Evolutionary conservation across 805 yeast species (phyloP).

Genomic region (Ogataea neopini): DNA sequence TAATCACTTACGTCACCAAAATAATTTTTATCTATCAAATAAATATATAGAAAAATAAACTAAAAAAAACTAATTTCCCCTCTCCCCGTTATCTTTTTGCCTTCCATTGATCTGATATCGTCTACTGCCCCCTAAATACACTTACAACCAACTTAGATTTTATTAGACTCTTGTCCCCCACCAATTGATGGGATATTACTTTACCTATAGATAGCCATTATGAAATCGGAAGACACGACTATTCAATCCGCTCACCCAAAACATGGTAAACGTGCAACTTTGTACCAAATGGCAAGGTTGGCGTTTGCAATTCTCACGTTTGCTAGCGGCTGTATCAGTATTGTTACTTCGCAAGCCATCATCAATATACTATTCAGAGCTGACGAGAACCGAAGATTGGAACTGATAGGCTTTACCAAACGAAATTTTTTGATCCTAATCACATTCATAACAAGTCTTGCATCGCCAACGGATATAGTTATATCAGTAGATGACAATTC

Average conservation of each 20-base stretch:
- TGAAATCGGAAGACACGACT: neutral
- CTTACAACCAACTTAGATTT: neutral
- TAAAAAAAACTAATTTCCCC: neutral
- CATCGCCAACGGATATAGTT: conserved; percentile 53
- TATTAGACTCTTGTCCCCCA: neutral
- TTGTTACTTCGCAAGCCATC: conserved; percentile 47
- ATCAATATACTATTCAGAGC: conserved; percentile 36
- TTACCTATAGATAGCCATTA: too few species aligned
- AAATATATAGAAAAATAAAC: neutral
- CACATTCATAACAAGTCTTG: conserved; percentile 48
- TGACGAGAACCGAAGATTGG: conserved; percentile 40
- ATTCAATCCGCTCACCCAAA: neutral
- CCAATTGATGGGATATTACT: too few species aligned
- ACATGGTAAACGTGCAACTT: conserved; percentile 19
- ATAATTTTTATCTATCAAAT: too few species aligned
- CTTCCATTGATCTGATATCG: neutral
- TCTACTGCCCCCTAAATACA: neutral
- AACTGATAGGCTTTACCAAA: conserved; percentile 55
- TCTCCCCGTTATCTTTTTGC: neutral
- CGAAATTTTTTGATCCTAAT: conserved; percentile 56
- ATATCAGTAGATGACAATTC: conserved; percentile 41
- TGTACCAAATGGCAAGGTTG: conserved; percentile 29
- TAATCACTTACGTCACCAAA: too few species aligned
- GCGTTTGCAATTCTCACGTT: conserved; percentile 29
- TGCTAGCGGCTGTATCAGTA: conserved; percentile 42